phyloP scores from a whole-genome alignment of 495 filamentous ascomycete species.

The Haplographium delicatum region DNA sequence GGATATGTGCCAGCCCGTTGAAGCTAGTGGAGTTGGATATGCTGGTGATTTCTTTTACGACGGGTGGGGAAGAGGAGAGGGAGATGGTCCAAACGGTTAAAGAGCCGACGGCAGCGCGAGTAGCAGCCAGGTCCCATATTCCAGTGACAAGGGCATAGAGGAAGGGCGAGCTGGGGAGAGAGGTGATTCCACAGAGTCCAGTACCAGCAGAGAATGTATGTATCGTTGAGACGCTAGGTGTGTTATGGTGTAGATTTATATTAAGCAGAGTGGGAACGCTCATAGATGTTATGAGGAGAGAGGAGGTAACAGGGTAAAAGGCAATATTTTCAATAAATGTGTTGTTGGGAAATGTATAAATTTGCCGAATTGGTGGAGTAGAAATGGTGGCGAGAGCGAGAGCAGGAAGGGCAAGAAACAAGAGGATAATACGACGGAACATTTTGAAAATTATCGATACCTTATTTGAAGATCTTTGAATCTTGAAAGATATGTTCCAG shows the following conservation, averaged over 20 bases:
- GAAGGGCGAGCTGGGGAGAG: constrained; percentile 31
- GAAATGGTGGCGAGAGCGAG: not conserved
- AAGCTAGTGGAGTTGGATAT: constrained; percentile 34
- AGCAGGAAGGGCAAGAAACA: no score
- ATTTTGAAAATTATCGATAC: no score
- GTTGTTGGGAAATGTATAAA: constrained; percentile 17
- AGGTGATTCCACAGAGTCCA: constrained; percentile 32
- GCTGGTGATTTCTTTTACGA: constrained; percentile 23
- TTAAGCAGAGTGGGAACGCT: constrained; percentile 28
- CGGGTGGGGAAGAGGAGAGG: constrained; percentile 6
- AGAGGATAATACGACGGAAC: no score
- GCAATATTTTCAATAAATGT: constrained; percentile 38
- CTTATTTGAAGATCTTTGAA: no score
- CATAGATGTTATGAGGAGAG: constrained; percentile 37
- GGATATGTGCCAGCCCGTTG: constrained; percentile 28
- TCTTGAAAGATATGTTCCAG: no score
- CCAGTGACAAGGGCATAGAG: constrained; percentile 33
- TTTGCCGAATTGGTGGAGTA: not conserved
- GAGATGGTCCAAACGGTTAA: constrained; percentile 30
- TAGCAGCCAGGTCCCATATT: constrained; percentile 25
- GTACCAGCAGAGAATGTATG: constrained; percentile 33
- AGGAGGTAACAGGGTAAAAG: constrained; percentile 37
- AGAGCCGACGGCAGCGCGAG: constrained; percentile 28
- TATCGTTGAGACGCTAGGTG: constrained; percentile 29
- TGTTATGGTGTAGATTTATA: constrained; percentile 22